A percentile compares a stretch with the other conserved stretches of the same genome.
Evolutionary conservation across 164 flowering plant genomes (phyloP).

Genomic region (Vitis labrusca): DNA sequence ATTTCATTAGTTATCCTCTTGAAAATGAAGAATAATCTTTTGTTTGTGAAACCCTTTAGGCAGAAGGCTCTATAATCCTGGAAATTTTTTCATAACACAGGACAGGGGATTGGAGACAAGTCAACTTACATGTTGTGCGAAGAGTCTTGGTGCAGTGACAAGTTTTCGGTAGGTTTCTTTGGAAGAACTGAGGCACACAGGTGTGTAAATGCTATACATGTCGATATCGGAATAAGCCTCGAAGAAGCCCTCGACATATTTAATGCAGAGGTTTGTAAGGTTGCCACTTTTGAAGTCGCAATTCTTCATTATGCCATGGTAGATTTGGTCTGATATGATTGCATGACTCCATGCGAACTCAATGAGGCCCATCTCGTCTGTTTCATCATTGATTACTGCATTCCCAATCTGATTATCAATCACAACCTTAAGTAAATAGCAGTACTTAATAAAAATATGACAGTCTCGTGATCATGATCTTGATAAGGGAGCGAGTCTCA

Average conservation of each 20-base stretch:
- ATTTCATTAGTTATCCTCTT: background rate
- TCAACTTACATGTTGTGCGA: constrained; percentile 33
- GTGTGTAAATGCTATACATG: constrained; percentile 63
- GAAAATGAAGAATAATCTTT: no score
- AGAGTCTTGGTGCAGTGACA: constrained; percentile 25
- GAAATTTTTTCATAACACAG: no score
- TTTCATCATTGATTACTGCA: constrained; percentile 54
- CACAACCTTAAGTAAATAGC: background rate
- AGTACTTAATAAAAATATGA: background rate
- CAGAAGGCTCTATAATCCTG: background rate
- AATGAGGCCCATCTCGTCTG: constrained; percentile 48
- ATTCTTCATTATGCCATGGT: constrained; percentile 31
- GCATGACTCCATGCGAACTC: constrained; percentile 76
- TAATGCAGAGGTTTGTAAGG: constrained; percentile 20
- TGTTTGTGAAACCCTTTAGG: no score
- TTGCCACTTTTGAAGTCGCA: constrained; percentile 32
- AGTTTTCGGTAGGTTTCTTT: constrained; percentile 14
- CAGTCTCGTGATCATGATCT: background rate
- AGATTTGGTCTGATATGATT: constrained; percentile 55
- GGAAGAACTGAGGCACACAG: constrained; percentile 33
- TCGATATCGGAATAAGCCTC: constrained; percentile 47
- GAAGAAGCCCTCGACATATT: constrained; percentile 20
- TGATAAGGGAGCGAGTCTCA: no score
- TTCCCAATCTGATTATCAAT: constrained; percentile 49
- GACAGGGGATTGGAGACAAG: no score